Evolutionary conservation across 495 filamentous ascomycete genomes (phyloP).

Genomic region (Mytilinidion resinicola): DNA sequence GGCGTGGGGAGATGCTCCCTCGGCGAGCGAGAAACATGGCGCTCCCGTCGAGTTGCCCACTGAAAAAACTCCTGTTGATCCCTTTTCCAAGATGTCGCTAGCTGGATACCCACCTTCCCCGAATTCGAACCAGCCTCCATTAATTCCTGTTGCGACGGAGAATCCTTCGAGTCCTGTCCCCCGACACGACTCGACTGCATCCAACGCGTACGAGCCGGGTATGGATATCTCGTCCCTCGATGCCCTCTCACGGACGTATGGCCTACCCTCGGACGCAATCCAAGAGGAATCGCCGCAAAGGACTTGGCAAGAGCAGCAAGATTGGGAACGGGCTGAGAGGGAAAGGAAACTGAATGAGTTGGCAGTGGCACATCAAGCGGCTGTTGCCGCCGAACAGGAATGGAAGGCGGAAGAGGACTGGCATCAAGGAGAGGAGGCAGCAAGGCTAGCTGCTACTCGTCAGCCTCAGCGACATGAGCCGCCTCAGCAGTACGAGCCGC

Average conservation of each 20-base stretch:
- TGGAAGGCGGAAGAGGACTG: constrained; percentile 27
- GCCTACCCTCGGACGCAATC: constrained; percentile 14
- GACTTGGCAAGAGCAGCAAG: constrained; percentile 29
- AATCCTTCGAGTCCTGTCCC: constrained; percentile 9
- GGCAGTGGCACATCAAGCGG: constrained; percentile 18
- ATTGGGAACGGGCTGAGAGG: constrained; percentile 25
- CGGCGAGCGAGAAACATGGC: constrained; percentile 6
- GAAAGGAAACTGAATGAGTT: constrained; percentile 19
- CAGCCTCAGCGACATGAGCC: background rate
- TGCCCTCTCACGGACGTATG: constrained; percentile 20
- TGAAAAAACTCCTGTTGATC: constrained; percentile 17
- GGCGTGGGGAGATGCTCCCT: constrained; percentile 23
- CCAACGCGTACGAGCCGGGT: constrained; percentile 13
- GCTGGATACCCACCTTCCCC: background rate
- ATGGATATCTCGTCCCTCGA: constrained; percentile 24
- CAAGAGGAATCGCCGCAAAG: constrained; percentile 13
- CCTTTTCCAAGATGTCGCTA: constrained; percentile 4
- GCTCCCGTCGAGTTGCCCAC: constrained; percentile 22
- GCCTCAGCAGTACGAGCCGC: no score
- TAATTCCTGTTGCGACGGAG: constrained; percentile 22
- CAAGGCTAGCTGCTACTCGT: constrained; percentile 7
- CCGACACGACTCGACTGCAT: constrained; percentile 17
- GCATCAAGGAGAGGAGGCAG: constrained; percentile 19
- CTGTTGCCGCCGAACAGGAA: constrained; percentile 23
- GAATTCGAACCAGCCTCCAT: constrained; percentile 14